A percentile compares a stretch with the other conserved stretches of the same genome.
These are phyloP conservation scores for Trichoderma semiorbis DNA, from an alignment of 2,329 filamentous ascomycete genomes.

Conservation along the genomic window DNA sequence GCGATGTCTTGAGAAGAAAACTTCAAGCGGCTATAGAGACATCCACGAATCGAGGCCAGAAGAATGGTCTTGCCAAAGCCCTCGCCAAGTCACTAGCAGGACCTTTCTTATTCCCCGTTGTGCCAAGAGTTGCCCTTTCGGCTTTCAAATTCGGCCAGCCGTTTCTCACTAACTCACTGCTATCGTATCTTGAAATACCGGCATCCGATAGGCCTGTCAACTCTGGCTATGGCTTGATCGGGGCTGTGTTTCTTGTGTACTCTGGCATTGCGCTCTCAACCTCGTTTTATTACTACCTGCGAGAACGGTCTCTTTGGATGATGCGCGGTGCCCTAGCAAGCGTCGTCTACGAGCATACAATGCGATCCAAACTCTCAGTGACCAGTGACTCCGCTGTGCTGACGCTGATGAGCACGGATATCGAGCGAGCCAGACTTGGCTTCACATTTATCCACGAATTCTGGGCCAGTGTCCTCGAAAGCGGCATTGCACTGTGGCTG, in stretches of 20 bases:
- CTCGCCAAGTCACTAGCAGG: slow-evolving; percentile 25
- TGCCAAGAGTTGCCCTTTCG: slow-evolving; percentile 31
- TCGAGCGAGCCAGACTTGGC: slow-evolving; percentile 40
- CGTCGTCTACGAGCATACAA: slow-evolving; percentile 35
- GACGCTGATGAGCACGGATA: slow-evolving; percentile 48
- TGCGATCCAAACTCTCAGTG: slow-evolving; percentile 29
- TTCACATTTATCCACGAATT: slow-evolving; percentile 37
- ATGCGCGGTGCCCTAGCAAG: slow-evolving; percentile 32
- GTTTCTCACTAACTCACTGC: slow-evolving; percentile 39
- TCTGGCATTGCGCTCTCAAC: slow-evolving; percentile 36
- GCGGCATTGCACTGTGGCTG: slow-evolving; percentile 44
- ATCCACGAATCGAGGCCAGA: not conserved
- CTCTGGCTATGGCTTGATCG: slow-evolving; percentile 42
- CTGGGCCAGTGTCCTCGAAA: slow-evolving; percentile 41
- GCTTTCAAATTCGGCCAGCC: slow-evolving; percentile 38
- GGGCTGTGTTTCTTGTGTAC: slow-evolving; percentile 39
- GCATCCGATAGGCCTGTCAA: slow-evolving; percentile 19
- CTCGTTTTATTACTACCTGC: not conserved
- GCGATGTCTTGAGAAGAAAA: slow-evolving; percentile 23
- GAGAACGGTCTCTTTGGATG: slow-evolving; percentile 6
- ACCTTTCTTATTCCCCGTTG: slow-evolving; percentile 30
- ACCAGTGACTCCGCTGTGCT: slow-evolving; percentile 40
- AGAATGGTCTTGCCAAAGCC: not conserved
- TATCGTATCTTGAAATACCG: slow-evolving; percentile 33
- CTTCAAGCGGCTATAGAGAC: not conserved